Base-by-base conservation (phyloP, 768 basidiomycete genomes). In the Auricularia sp. region DNA sequence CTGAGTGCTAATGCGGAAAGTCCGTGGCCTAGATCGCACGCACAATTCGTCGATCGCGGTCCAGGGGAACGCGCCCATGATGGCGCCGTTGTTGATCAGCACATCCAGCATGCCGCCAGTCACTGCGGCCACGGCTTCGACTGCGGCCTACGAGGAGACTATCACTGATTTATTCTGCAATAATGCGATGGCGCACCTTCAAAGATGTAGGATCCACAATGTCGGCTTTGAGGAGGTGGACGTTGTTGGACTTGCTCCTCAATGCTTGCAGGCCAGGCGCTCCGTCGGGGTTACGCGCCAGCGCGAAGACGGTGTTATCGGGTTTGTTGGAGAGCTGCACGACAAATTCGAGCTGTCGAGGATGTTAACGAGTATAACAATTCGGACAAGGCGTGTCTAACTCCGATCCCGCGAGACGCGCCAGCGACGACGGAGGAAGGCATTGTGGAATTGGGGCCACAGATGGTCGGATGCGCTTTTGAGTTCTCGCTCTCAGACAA, bases 151-250 rank as follows among this genome's bases (percentile, higher is more conserved):
- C 34, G 36, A 1, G 16, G 18, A 4, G 36, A 3, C 3, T 2
- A 16, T 3, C 39, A 39, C 39, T 7, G 39, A 39, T 7, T 8
- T 12, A 12, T 1, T 7, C 12, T 2, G 12, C 12, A 39, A 12
- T 8, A 12, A n/a, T 16, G 12, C 18, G 5, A 1, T 16, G 6
- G 11, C 72, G 64, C 60, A 74, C 78, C 68, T 73, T 70, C 58
- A 79, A 63, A 3, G 72, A 66, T 7, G 56, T 42, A 34, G 36
- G 62, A 62, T 77, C 69, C 14, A 70, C 74, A 61, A 80, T 71
- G 65, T 81, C 78, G 3, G 74, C 74, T 61, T 76, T 65, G 35
- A 80, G 11, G n/a, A 78, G 59, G 54, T 75, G 72, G 8, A 81
- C 59, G 63, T 78, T 77, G 63, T 78, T 77, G 3, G 62, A 62